phyloP scores from a whole-genome alignment of 139 green algal species.

The Eudorina sp. region DNA sequence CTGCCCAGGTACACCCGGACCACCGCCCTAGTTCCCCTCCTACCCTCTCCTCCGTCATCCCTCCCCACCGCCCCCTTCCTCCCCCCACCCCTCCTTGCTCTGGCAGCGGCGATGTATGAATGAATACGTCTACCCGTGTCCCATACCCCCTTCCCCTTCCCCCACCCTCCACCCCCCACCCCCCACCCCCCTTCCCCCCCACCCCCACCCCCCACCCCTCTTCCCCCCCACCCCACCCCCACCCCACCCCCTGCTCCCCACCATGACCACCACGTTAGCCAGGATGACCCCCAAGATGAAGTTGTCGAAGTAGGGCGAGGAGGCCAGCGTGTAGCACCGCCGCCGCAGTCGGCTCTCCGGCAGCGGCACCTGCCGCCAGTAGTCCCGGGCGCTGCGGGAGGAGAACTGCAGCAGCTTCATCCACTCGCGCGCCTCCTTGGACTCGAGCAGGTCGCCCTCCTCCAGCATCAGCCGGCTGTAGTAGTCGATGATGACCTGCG shows the following conservation, averaged over 20 bases:
- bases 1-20: too few relatives aligned
- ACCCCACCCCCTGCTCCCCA: not conserved
- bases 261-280: slow-evolving; percentile 73
- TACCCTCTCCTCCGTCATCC: too few relatives aligned
- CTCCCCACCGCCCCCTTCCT: too few relatives aligned
- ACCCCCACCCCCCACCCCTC: not conserved
- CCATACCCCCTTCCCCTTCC: not conserved
- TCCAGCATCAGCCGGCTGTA: slow-evolving; percentile 54
- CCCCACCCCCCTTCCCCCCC: not conserved
- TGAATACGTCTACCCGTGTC: too few relatives aligned
- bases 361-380: slow-evolving; percentile 28
- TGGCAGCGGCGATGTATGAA: too few relatives aligned
- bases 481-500: slow-evolving; percentile 67
- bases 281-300: slow-evolving; percentile 70
- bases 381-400: slow-evolving; percentile 38
- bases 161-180: not conserved
- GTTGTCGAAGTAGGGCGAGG: slow-evolving; percentile 59
- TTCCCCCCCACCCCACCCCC: not conserved
- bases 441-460: slow-evolving; percentile 7
- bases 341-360: not conserved
- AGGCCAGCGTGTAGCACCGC: slow-evolving; percentile 39
- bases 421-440: slow-evolving; percentile 30
- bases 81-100: too few relatives aligned
- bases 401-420: slow-evolving; percentile 55
- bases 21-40: too few relatives aligned